These are phyloP conservation scores for Exophiala aquamarina DNA, from an alignment of 2,329 filamentous ascomycete species.

Conservation along the genomic window DNA sequence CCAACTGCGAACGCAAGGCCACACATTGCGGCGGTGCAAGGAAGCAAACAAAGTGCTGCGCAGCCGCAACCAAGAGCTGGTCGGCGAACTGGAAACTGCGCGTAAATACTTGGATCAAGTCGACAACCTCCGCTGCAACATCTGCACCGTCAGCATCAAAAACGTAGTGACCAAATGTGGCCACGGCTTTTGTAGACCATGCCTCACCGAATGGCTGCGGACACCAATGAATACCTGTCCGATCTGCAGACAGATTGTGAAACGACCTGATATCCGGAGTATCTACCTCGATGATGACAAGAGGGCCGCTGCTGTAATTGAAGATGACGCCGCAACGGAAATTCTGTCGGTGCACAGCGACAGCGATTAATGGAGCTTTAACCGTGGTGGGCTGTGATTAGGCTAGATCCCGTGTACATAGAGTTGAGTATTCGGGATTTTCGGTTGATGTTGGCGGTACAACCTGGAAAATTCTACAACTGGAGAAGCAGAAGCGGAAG, in stretches of 20 bases:
- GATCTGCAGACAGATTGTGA: not conserved
- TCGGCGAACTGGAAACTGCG: not conserved
- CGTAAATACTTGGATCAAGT: slow-evolving; percentile 2
- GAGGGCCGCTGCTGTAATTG: too few species aligned
- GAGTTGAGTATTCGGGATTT: too few species aligned
- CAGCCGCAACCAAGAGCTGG: not conserved
- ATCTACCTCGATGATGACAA: slow-evolving; percentile 2
- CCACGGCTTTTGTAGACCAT: not conserved
- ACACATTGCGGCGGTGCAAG: slow-evolving; percentile 1
- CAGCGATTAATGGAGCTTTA: too few species aligned
- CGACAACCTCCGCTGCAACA: slow-evolving; percentile 1
- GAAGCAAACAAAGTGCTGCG: not conserved
- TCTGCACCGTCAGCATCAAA: not conserved
- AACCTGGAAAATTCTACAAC: too few species aligned
- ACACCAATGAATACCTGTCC: not conserved
- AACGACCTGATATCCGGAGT: slow-evolving; percentile 2
- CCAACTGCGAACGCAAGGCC: not conserved
- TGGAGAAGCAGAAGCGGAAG: too few species aligned
- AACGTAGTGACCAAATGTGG: not conserved
- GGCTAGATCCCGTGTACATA: too few species aligned
- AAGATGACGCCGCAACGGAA: too few species aligned
- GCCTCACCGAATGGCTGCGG: not conserved
- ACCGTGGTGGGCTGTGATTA: too few species aligned
- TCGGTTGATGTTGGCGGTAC: too few species aligned
- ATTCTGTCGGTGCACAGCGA: too few species aligned